A percentile compares a stretch with the other conserved stretches of the same genome.
Evolutionary conservation across 2,329 filamentous ascomycete genomes (phyloP).

Genomic region (Monosporascus ibericus): DNA sequence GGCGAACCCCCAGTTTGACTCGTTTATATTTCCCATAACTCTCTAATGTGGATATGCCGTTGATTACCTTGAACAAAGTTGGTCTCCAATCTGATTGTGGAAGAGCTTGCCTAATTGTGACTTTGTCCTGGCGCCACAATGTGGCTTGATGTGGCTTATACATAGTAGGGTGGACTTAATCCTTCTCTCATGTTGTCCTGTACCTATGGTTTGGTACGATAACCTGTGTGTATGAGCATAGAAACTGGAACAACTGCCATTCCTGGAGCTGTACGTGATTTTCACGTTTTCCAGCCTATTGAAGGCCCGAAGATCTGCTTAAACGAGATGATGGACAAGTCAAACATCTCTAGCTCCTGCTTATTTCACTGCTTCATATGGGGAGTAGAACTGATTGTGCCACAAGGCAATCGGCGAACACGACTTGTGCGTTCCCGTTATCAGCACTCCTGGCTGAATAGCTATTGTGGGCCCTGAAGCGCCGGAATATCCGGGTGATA

Average conservation of each 20-base stretch:
- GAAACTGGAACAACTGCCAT: not conserved
- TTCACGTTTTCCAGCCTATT: constrained; percentile 26
- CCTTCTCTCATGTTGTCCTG: no score
- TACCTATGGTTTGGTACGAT: no score
- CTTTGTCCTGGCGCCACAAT: no score
- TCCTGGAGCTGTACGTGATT: constrained; percentile 33
- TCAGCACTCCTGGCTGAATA: constrained; percentile 28
- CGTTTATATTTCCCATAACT: no score
- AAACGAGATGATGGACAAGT: constrained; percentile 38
- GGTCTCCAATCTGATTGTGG: no score
- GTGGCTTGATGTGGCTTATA: no score
- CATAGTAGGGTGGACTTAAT: no score
- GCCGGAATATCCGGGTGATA: not conserved
- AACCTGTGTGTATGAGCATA: no score
- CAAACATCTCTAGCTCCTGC: constrained; percentile 31
- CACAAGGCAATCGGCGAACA: constrained; percentile 39
- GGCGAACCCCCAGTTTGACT: no score
- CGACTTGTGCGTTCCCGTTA: constrained; percentile 36
- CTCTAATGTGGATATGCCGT: no score
- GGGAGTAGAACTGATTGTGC: constrained; percentile 34
- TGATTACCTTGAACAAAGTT: no score
- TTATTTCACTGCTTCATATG: constrained; percentile 34
- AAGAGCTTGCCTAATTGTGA: no score
- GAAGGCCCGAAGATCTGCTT: constrained; percentile 36
- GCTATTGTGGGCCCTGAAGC: not conserved